These are phyloP conservation scores for Penicillium griseofulvum DNA, from an alignment of 2,329 filamentous ascomycete genomes.

Conservation along the genomic window DNA sequence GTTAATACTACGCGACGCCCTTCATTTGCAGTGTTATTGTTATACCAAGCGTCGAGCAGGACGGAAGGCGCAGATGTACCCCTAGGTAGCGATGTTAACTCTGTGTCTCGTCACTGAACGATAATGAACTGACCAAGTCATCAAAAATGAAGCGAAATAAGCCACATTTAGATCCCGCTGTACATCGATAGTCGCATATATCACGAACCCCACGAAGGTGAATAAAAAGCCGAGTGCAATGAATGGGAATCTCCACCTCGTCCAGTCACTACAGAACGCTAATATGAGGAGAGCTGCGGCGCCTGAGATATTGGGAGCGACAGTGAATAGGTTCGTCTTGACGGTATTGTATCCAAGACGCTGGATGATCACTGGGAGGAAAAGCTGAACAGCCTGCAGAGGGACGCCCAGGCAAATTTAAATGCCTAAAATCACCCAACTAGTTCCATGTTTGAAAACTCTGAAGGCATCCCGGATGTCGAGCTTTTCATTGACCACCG, in stretches of 20 bases:
- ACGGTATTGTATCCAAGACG: slow-evolving; percentile 49
- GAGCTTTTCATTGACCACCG: slow-evolving; percentile 33
- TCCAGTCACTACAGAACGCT: slow-evolving; percentile 65
- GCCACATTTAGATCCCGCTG: slow-evolving; percentile 56
- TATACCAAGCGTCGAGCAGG: slow-evolving; percentile 64
- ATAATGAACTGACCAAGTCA: slow-evolving; percentile 57
- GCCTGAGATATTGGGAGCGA: slow-evolving; percentile 71
- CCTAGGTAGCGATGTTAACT: slow-evolving; percentile 42
- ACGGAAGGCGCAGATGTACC: slow-evolving; percentile 60
- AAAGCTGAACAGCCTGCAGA: slow-evolving; percentile 29
- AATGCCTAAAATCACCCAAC: slow-evolving; percentile 29
- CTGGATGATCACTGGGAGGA: slow-evolving; percentile 31
- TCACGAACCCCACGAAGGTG: slow-evolving; percentile 70
- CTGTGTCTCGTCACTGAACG: neutral
- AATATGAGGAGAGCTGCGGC: slow-evolving; percentile 68
- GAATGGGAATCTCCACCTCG: slow-evolving; percentile 62
- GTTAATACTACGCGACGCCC: slow-evolving; percentile 65
- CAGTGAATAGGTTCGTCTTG: slow-evolving; percentile 64
- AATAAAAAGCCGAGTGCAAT: slow-evolving; percentile 67
- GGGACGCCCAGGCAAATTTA: slow-evolving; percentile 31
- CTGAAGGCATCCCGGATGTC: slow-evolving; percentile 29
- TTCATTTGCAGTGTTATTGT: slow-evolving; percentile 74
- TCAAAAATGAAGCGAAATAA: slow-evolving; percentile 72
- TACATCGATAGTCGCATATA: slow-evolving; percentile 67
- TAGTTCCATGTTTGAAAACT: slow-evolving; percentile 30